Conservation (phyloP, 2,329 filamentous ascomycete species). For the Ceratocystis destructans region DNA sequence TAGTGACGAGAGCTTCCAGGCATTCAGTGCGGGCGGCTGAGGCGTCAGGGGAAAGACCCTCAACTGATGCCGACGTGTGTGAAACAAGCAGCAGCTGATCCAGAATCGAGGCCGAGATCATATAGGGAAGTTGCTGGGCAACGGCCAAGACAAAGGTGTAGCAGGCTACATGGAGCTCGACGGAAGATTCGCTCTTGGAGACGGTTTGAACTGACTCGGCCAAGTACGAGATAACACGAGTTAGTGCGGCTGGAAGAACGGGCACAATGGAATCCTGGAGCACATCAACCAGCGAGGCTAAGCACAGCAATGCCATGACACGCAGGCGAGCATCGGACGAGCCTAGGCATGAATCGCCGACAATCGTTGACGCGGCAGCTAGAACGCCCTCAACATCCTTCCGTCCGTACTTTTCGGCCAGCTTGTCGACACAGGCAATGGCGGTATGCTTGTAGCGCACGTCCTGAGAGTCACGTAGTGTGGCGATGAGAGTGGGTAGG, state of each 20-base stretch:
- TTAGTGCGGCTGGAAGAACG: conserved; percentile 62
- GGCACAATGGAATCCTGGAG: conserved; percentile 76
- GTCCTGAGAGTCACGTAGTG: conserved; percentile 60
- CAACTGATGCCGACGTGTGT: conserved; percentile 52
- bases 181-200: conserved; percentile 37
- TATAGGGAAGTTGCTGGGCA: conserved; percentile 74
- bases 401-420: conserved; percentile 89
- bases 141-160: conserved; percentile 69
- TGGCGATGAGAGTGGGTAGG: conserved; percentile 61
- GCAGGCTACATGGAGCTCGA: conserved; percentile 63
- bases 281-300: conserved; percentile 80
- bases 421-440: conserved; percentile 80
- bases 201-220: conserved; percentile 40
- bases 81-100: conserved; percentile 59
- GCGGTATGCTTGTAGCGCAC: conserved; percentile 70
- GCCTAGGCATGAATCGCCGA: conserved; percentile 61
- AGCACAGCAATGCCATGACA: conserved; percentile 72
- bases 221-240: conserved; percentile 58
- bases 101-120: conserved; percentile 65
- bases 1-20: conserved; percentile 59
- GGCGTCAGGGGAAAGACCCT: conserved; percentile 43
- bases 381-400: conserved; percentile 68
- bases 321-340: conserved; percentile 58
- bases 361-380: conserved; percentile 61
- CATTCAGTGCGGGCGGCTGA: conserved; percentile 54